Conservation (phyloP, 2,329 filamentous ascomycete genomes). For the Blastomyces percursus region DNA sequence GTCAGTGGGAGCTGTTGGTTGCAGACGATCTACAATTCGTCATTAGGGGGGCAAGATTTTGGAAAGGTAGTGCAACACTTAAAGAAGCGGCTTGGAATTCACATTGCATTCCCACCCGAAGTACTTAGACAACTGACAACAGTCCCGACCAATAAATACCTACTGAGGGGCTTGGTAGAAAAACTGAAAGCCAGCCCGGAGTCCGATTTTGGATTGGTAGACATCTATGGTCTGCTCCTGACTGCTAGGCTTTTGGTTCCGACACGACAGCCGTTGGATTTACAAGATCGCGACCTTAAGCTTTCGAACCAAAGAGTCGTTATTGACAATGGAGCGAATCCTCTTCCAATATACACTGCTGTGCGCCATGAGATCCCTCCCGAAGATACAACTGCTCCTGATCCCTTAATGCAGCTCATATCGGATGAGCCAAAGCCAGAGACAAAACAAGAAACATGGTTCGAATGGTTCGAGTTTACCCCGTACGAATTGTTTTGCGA, state of each 20-base stretch:
- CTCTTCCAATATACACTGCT: conserved; percentile 88
- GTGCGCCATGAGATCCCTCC: conserved; percentile 87
- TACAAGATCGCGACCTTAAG: conserved; percentile 73
- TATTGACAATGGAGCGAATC: conserved; percentile 65
- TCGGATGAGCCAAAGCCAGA: conserved; percentile 35
- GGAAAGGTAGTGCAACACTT: conserved; percentile 67
- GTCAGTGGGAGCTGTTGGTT: conserved; percentile 97
- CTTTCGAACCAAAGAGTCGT: conserved; percentile 75
- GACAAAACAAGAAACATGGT: conserved; percentile 63
- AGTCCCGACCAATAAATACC: conserved; percentile 83
- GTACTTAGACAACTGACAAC: conserved; percentile 72
- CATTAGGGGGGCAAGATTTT: conserved; percentile 59
- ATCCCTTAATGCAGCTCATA: conserved; percentile 1
- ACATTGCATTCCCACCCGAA: conserved; percentile 84
- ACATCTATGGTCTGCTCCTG: conserved; percentile 80
- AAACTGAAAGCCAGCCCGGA: conserved; percentile 74
- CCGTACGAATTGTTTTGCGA: conserved; percentile 95
- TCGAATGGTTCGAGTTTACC: conserved; percentile 95
- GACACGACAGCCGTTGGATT: conserved; percentile 61
- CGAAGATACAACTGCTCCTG: conserved; percentile 23
- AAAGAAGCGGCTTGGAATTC: conserved; percentile 70
- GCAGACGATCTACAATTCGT: conserved; percentile 75
- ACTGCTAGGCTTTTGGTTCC: conserved; percentile 78
- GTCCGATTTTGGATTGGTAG: conserved; percentile 80
- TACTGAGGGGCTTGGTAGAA: conserved; percentile 80